phyloP scores from a whole-genome alignment of 2,329 filamentous ascomycete genomes.

The Orbilia blumenaviensis region DNA sequence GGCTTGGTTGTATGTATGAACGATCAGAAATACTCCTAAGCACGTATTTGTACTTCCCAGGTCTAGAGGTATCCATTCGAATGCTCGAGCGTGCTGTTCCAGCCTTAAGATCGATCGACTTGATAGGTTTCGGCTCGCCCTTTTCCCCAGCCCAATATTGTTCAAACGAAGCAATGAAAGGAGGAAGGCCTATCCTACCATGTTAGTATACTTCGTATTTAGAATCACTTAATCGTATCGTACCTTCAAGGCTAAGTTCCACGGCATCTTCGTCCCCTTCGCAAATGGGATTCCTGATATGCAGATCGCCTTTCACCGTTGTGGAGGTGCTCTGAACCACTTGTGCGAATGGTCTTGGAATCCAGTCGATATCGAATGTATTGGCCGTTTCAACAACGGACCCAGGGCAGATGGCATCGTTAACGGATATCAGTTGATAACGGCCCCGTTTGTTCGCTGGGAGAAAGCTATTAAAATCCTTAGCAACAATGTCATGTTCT shows the following conservation, averaged over 20 bases:
- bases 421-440: conserved; percentile 81
- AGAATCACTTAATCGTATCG: not conserved
- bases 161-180: conserved; percentile 40
- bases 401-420: conserved; percentile 83
- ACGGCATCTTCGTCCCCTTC: conserved; percentile 93
- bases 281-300: conserved; percentile 82
- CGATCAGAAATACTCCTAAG: conserved; percentile 85
- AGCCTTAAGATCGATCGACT: conserved; percentile 77
- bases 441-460: conserved; percentile 73
- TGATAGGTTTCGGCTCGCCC: conserved; percentile 61
- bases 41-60: conserved; percentile 85
- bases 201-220: not conserved
- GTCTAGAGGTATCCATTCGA: conserved; percentile 82
- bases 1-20: conserved; percentile 80
- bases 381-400: conserved; percentile 77
- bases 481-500: conserved; percentile 63
- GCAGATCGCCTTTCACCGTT: conserved; percentile 66
- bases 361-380: conserved; percentile 83
- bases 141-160: conserved; percentile 18
- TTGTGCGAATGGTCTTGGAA: conserved; percentile 77
- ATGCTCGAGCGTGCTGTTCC: conserved; percentile 79
- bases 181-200: conserved; percentile 18
- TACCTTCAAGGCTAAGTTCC: conserved; percentile 69
- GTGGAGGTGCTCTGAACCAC: conserved; percentile 73
- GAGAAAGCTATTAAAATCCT: conserved; percentile 74